Percentiles rank a stretch among this genome's conserved stretches.
Conservation (phyloP, 192 early-diverging fungal species). For the Bifiguratus adelaidae region DNA sequence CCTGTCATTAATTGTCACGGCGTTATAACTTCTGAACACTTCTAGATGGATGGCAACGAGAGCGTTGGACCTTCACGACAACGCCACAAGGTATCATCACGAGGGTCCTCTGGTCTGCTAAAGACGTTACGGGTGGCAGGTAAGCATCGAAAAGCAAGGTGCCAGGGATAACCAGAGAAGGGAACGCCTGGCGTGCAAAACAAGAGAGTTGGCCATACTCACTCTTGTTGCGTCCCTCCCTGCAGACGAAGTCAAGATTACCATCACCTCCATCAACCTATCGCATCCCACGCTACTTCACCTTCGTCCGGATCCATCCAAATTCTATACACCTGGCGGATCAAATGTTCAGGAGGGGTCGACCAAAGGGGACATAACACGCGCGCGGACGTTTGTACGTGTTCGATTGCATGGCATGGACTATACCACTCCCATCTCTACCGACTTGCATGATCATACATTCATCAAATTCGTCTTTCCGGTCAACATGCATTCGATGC, state of each 20-base stretch:
- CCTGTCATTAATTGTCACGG: no score
- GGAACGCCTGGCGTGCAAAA: no score
- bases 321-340: no score
- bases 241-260: not conserved
- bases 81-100: not conserved
- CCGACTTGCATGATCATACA: not conserved
- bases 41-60: no score
- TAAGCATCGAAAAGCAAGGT: no score
- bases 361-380: not conserved
- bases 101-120: not conserved
- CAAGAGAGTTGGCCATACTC: not conserved
- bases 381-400: not conserved
- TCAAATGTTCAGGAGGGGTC: not conserved
- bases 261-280: not conserved
- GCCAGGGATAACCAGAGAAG: no score
- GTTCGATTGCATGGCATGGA: not conserved
- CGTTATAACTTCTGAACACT: no score
- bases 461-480: not conserved
- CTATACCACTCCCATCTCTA: not conserved
- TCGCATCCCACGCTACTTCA: no score
- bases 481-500: not conserved
- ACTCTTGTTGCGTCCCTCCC: not conserved
- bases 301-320: no score
- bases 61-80: not conserved
- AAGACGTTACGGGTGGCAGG: not conserved